A percentile compares a stretch with the other conserved stretches of the same genome.
These are phyloP conservation scores for Dioscorea alata DNA, from an alignment of 106 monocot species.

Conservation along the genomic window DNA sequence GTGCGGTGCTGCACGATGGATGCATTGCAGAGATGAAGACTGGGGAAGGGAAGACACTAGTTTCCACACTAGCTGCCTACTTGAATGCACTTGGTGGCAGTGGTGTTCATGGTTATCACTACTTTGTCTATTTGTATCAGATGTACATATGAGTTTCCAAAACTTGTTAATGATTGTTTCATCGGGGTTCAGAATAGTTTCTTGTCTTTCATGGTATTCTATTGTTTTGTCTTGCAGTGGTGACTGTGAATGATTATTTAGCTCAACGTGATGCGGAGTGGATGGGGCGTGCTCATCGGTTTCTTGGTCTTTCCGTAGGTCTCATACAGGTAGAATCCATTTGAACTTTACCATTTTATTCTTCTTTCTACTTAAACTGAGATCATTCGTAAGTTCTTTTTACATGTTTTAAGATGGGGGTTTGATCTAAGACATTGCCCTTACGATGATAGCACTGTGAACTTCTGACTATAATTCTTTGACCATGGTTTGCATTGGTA, in stretches of 20 bases:
- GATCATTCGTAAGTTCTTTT: background rate
- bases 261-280: slow-evolving; percentile 98
- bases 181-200: background rate
- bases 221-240: slow-evolving; percentile 53
- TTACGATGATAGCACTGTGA: too few relatives aligned
- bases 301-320: slow-evolving; percentile 97
- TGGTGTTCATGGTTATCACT: slow-evolving; percentile 83
- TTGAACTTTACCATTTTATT: background rate
- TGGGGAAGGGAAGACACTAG: slow-evolving; percentile 97
- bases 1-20: slow-evolving; percentile 97
- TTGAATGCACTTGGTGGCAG: slow-evolving; percentile 91
- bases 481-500: slow-evolving; percentile 24
- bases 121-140: background rate
- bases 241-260: slow-evolving; percentile 99
- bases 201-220: background rate
- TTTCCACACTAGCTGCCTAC: slow-evolving; percentile 94
- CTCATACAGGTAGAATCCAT: slow-evolving; percentile 69
- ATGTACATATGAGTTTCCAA: too few relatives aligned
- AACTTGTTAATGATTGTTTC: background rate
- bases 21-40: slow-evolving; percentile 99
- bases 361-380: background rate
- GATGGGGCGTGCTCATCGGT: slow-evolving; percentile 98
- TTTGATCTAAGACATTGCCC: background rate
- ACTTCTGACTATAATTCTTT: background rate
- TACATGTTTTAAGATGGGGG: background rate